These are phyloP conservation scores for Schizosaccharomyces versatilis DNA, from an alignment of 1,139 yeast genomes.

Conservation along the genomic window DNA sequence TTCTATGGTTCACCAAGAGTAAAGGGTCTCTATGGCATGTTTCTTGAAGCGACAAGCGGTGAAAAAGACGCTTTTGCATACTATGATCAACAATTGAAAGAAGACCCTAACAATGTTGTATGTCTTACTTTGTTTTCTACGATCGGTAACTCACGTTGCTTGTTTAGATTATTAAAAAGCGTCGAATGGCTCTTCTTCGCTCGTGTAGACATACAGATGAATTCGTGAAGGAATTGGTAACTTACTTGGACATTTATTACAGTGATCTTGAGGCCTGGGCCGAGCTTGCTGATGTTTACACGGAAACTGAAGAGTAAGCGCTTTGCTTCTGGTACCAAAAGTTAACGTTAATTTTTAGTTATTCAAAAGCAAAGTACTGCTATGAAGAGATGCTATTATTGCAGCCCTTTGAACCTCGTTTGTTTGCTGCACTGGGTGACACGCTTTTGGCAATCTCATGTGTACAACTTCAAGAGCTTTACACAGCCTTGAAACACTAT, in stretches of 20 bases:
- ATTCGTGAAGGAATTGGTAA: constrained; percentile 26
- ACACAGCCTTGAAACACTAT: constrained; percentile 30
- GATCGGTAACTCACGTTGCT: background rate
- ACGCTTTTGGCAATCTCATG: background rate
- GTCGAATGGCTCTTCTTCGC: constrained; percentile 7
- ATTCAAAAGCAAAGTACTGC: constrained; percentile 15
- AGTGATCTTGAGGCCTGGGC: constrained; percentile 57
- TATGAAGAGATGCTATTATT: constrained; percentile 45
- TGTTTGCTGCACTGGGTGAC: constrained; percentile 3
- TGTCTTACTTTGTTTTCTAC: background rate
- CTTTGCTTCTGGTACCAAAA: constrained; percentile 23
- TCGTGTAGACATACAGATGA: constrained; percentile 8
- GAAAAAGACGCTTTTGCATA: constrained; percentile 7
- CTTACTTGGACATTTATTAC: constrained; percentile 37
- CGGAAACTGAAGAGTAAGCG: background rate
- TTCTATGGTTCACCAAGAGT: constrained; percentile 8
- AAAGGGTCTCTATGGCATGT: constrained; percentile 9
- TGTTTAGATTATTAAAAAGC: constrained; percentile 5
- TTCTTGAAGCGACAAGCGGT: constrained; percentile 8
- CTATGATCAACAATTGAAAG: constrained; percentile 5
- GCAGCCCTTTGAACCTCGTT: constrained; percentile 31
- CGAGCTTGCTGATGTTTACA: constrained; percentile 45
- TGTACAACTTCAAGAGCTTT: background rate
- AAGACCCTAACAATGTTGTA: constrained; percentile 10
- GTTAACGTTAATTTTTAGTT: background rate